phyloP scores from a whole-genome alignment of 116 monocot genomes.

The Posidonia oceanica region DNA sequence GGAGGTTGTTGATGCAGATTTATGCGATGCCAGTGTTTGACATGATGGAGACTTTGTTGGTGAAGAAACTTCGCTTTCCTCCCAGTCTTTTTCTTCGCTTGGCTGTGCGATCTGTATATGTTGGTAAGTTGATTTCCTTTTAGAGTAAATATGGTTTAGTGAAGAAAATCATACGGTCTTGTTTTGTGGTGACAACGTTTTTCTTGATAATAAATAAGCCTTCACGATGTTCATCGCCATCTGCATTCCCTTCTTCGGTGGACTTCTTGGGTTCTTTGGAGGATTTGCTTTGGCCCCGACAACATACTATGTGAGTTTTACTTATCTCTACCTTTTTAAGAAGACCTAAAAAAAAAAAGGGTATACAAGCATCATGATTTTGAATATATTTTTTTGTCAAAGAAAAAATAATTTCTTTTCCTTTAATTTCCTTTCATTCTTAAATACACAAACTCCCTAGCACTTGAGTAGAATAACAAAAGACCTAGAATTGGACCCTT shows the following conservation, averaged over 20 bases:
- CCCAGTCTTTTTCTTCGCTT: conserved; percentile 19
- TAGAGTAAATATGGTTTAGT: too few relatives aligned
- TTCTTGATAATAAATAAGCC: conserved; percentile 3
- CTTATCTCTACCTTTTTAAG: not conserved
- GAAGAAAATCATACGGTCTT: too few relatives aligned
- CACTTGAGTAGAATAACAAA: too few relatives aligned
- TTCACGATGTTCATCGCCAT: conserved; percentile 22
- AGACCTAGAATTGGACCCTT: too few relatives aligned
- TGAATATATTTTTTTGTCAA: too few relatives aligned
- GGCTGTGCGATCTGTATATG: conserved; percentile 35
- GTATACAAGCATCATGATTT: too few relatives aligned
- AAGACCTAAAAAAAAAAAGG: too few relatives aligned
- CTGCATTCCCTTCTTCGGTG: conserved; percentile 19
- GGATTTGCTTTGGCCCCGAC: conserved; percentile 29
- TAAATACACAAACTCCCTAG: too few relatives aligned
- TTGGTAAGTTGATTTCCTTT: conserved; percentile 25
- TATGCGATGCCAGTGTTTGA: conserved; percentile 83
- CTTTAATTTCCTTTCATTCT: too few relatives aligned
- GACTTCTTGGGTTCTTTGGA: conserved; percentile 25
- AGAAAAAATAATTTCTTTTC: too few relatives aligned
- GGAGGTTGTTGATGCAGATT: conserved; percentile 18
- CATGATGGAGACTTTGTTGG: conserved; percentile 59
- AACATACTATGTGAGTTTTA: conserved; percentile 12
- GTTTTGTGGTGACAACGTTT: too few relatives aligned
- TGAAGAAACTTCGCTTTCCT: conserved; percentile 36